These are phyloP conservation scores for Globisporangium perplexum DNA, from an alignment of 352 stramenopile species.

Conservation along the genomic window DNA sequence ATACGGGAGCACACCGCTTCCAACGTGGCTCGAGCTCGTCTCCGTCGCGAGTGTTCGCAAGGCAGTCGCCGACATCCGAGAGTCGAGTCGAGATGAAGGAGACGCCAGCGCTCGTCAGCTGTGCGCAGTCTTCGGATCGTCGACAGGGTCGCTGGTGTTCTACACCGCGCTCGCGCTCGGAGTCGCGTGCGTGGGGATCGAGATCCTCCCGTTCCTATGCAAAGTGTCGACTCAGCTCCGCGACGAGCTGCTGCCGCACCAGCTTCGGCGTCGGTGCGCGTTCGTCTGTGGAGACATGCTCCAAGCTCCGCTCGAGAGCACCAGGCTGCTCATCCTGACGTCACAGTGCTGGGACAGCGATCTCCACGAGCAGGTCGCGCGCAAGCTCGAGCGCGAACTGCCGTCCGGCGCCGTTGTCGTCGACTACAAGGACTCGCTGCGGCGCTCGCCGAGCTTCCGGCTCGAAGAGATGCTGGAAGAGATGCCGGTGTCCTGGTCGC, in stretches of 20 bases:
- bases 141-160: conserved; percentile 45
- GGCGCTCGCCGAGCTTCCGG: conserved; percentile 18
- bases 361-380: conserved; percentile 25
- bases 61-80: conserved; percentile 6
- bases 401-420: conserved; percentile 25
- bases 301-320: conserved; percentile 14
- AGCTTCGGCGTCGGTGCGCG: conserved; percentile 10
- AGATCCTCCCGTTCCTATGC: conserved; percentile 48
- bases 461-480: conserved; percentile 16
- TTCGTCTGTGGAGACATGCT: conserved; percentile 47
- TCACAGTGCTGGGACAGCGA: conserved; percentile 55
- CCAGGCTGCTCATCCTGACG: conserved; percentile 38
- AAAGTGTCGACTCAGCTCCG: conserved; percentile 17
- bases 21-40: conserved; percentile 36
- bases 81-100: no score
- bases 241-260: conserved; percentile 7
- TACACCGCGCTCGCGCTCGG: conserved; percentile 30
- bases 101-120: neutral
- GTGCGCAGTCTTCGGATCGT: conserved; percentile 50
- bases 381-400: conserved; percentile 42
- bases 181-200: conserved; percentile 29
- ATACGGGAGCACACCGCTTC: conserved; percentile 48
- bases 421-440: conserved; percentile 45
- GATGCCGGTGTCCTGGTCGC: conserved; percentile 39
- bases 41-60: conserved; percentile 10